Evolutionary conservation across 1,139 yeast genomes (phyloP).

Genomic region (Geotrichum siamense): DNA sequence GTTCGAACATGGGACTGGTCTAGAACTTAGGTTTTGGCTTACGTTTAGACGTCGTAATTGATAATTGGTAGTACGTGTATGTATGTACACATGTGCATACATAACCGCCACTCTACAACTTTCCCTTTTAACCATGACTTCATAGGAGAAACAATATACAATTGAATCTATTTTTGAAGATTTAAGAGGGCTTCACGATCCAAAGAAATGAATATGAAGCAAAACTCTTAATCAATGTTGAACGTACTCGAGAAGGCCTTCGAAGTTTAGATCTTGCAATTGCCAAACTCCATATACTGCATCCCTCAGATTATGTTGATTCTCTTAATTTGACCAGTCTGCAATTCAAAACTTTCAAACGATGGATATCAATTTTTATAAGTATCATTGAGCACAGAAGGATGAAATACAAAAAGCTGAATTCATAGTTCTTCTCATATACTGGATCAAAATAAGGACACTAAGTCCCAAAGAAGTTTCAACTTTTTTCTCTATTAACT

Average conservation of each 20-base stretch:
- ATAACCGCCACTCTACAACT: too few relatives aligned
- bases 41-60: too few relatives aligned
- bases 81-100: too few relatives aligned
- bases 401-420: conserved; percentile 25
- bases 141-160: too few relatives aligned
- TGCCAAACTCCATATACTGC: conserved; percentile 18
- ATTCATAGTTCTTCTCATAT: conserved; percentile 18
- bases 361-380: conserved; percentile 24
- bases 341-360: conserved; percentile 9
- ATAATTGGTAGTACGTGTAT: too few relatives aligned
- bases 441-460: conserved; percentile 21
- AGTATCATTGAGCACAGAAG: conserved; percentile 27
- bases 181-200: neutral
- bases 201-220: neutral
- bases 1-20: too few relatives aligned
- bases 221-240: neutral
- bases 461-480: conserved; percentile 22
- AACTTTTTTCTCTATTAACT: too few relatives aligned
- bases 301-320: conserved; percentile 11
- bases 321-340: conserved; percentile 4
- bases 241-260: conserved; percentile 7
- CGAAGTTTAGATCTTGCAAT: conserved; percentile 8
- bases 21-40: too few relatives aligned
- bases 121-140: too few relatives aligned
- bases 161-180: conserved; percentile 5